phyloP scores from a whole-genome alignment of 495 filamentous ascomycete species.

The Parathielavia hyrcaniae region DNA sequence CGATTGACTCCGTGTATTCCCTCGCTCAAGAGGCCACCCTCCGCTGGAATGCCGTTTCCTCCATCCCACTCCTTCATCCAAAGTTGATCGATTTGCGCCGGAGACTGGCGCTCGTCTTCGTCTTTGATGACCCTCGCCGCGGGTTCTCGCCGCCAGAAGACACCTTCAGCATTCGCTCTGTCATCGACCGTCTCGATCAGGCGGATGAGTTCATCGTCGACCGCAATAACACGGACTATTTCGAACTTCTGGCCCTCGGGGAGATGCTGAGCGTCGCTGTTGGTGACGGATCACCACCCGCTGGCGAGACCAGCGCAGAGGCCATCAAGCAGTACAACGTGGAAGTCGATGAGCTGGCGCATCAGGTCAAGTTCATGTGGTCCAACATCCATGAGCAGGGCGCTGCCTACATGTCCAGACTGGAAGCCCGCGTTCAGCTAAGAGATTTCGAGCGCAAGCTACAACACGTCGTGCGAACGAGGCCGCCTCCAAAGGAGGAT shows the following conservation, averaged over 20 bases:
- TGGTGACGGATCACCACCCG: constrained; percentile 49
- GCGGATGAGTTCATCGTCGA: constrained; percentile 37
- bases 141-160: constrained; percentile 40
- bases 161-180: constrained; percentile 45
- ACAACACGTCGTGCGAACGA: constrained; percentile 61
- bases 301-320: constrained; percentile 31
- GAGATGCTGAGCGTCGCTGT: constrained; percentile 67
- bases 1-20: constrained; percentile 48
- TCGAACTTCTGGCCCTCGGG: constrained; percentile 55
- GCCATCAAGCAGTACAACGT: constrained; percentile 52
- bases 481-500: constrained; percentile 51
- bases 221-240: constrained; percentile 55
- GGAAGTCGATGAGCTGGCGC: constrained; percentile 60
- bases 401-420: constrained; percentile 61
- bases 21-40: constrained; percentile 47
- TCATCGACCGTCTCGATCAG: constrained; percentile 47
- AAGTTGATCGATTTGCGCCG: constrained; percentile 58
- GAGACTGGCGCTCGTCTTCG: constrained; percentile 66
- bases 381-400: constrained; percentile 67
- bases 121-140: constrained; percentile 50
- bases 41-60: constrained; percentile 44
- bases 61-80: constrained; percentile 53
- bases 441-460: constrained; percentile 67
- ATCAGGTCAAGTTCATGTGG: constrained; percentile 58
- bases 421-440: constrained; percentile 65